phyloP scores from a whole-genome alignment of 768 basidiomycete species.

The Tephrocybe sp. region DNA sequence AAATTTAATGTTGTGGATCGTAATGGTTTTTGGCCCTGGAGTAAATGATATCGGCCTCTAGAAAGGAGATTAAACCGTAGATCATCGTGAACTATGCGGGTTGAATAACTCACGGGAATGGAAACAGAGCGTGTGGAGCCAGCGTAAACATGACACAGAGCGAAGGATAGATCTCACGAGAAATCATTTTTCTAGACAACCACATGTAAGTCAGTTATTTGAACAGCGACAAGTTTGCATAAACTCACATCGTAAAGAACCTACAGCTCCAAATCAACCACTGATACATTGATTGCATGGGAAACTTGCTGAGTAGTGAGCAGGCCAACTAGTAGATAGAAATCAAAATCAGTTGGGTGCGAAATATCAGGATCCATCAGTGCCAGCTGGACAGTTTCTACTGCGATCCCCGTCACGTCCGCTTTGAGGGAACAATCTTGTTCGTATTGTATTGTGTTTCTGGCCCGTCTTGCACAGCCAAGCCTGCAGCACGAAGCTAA shows the following conservation, averaged over 20 bases:
- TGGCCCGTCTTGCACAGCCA: conserved; percentile 37
- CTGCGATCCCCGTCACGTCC: conserved; percentile 57
- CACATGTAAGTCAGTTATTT: not conserved
- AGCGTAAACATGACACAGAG: conserved; percentile 55
- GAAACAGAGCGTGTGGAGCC: conserved; percentile 79
- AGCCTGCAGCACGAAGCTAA: conserved; percentile 52
- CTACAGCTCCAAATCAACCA: conserved; percentile 17
- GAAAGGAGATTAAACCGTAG: not conserved
- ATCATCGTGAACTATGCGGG: not conserved
- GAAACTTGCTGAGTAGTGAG: conserved; percentile 41
- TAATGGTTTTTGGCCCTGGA: conserved; percentile 81
- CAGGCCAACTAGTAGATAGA: conserved; percentile 69
- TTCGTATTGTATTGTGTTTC: conserved; percentile 1
- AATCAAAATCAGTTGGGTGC: conserved; percentile 76
- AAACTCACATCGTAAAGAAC: conserved; percentile 40
- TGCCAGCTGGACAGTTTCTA: conserved; percentile 75
- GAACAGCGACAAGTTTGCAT: not conserved
- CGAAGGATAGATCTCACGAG: conserved; percentile 63
- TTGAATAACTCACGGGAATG: conserved; percentile 61
- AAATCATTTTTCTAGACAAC: conserved; percentile 50
- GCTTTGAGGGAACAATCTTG: conserved; percentile 34
- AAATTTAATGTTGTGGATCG: conserved; percentile 60
- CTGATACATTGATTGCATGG: not conserved
- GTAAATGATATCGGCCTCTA: conserved; percentile 43
- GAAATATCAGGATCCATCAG: conserved; percentile 70